Percentiles rank a stretch among this genome's conserved stretches.
Conservation (phyloP, 2,329 filamentous ascomycete species). For the Seiridium cupressi region DNA sequence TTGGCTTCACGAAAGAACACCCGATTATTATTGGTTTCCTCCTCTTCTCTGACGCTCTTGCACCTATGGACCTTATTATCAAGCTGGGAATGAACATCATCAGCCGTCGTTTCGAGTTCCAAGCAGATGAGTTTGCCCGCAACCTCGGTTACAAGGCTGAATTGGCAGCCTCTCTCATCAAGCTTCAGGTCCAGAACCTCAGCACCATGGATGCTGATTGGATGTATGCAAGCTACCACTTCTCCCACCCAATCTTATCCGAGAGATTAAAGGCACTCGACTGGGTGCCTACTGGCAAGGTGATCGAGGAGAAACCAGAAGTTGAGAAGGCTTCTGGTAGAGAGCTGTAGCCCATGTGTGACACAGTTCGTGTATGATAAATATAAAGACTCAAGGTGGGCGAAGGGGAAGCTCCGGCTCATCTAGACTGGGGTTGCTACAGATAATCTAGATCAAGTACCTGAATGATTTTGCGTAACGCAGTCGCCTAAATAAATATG, state of each 20-base stretch:
- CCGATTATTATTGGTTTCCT: conserved; percentile 98
- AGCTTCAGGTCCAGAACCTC: conserved; percentile 96
- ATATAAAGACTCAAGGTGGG: too few species aligned
- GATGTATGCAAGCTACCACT: conserved; percentile 98
- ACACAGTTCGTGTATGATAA: background rate
- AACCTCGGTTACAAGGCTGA: conserved; percentile 80
- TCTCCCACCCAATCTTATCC: conserved; percentile 93
- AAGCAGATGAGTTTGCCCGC: conserved; percentile 89
- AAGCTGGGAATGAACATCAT: conserved; percentile 96
- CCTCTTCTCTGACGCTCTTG: conserved; percentile 93
- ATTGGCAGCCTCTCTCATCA: conserved; percentile 85
- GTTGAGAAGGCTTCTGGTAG: conserved; percentile 68
- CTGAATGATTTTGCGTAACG: too few species aligned
- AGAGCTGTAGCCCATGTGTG: conserved; percentile 40
- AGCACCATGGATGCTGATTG: conserved; percentile 98
- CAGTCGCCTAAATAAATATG: too few species aligned
- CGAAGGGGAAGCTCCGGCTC: too few species aligned
- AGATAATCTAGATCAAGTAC: background rate
- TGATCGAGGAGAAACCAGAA: conserved; percentile 48
- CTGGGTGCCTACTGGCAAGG: conserved; percentile 70
- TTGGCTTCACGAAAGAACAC: conserved; percentile 79
- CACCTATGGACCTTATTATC: conserved; percentile 90
- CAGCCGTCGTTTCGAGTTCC: conserved; percentile 91
- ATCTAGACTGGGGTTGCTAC: too few species aligned
- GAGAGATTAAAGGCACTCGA: conserved; percentile 89